A percentile compares a stretch with the other conserved stretches of the same genome.
These are phyloP conservation scores for Euphorbia lathyris DNA, from an alignment of 345 rosid species.

Conservation along the genomic window DNA sequence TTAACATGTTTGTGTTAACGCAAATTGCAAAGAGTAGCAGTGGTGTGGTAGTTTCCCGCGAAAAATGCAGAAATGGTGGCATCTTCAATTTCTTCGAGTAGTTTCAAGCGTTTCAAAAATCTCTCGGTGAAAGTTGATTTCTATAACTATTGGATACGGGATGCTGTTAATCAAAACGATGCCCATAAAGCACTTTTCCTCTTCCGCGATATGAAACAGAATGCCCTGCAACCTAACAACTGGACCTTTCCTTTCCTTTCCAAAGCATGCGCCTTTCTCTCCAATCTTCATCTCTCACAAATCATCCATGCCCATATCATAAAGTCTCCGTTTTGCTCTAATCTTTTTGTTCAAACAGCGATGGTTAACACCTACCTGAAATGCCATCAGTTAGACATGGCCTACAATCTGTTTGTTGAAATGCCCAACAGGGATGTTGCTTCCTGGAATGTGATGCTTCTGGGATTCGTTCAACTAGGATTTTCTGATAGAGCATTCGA, in stretches of 20 bases:
- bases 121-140: conserved; percentile 18
- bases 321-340: conserved; percentile 42
- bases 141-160: conserved; percentile 47
- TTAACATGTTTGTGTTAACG: too few relatives aligned
- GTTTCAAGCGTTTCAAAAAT: conserved; percentile 17
- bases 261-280: conserved; percentile 58
- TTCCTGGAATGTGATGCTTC: conserved; percentile 59
- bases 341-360: conserved; percentile 50
- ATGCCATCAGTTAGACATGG: conserved; percentile 34
- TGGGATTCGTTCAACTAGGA: conserved; percentile 48
- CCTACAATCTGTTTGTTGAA: conserved; percentile 41
- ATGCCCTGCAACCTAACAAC: conserved; percentile 44
- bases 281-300: conserved; percentile 23
- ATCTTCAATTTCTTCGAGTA: conserved; percentile 20
- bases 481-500: conserved; percentile 19
- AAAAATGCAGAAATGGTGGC: conserved; percentile 20
- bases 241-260: conserved; percentile 56
- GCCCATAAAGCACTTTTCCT: conserved; percentile 37
- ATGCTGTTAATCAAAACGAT: conserved; percentile 35
- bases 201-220: conserved; percentile 48
- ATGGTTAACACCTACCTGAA: conserved; percentile 44
- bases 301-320: conserved; percentile 42
- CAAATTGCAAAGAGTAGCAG: too few relatives aligned
- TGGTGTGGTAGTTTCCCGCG: too few relatives aligned
- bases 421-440: conserved; percentile 55